These are phyloP conservation scores for Plantago rigida DNA, from an alignment of 305 asterid species.

Conservation along the genomic window DNA sequence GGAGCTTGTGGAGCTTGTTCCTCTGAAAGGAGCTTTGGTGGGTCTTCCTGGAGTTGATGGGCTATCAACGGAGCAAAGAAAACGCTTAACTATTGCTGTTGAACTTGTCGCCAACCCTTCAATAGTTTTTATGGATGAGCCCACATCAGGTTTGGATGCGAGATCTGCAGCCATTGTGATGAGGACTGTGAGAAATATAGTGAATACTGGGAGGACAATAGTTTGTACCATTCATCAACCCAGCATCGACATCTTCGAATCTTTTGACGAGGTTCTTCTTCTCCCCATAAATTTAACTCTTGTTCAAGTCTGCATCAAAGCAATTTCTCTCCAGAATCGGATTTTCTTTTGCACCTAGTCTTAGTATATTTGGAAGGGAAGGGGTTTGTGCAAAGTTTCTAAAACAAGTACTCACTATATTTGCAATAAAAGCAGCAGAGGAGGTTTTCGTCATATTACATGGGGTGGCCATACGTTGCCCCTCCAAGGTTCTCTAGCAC, in stretches of 20 bases:
- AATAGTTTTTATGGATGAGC: constrained; percentile 91
- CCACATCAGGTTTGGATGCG: constrained; percentile 96
- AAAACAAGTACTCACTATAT: too few species aligned
- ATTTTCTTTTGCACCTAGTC: too few species aligned
- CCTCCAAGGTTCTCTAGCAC: too few species aligned
- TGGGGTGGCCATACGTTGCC: too few species aligned
- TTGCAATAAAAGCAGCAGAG: too few species aligned
- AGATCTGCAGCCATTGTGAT: constrained; percentile 96
- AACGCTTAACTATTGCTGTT: constrained; percentile 89
- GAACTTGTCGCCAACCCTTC: constrained; percentile 95
- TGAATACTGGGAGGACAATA: constrained; percentile 89
- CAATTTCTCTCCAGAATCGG: too few species aligned
- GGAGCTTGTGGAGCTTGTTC: constrained; percentile 92
- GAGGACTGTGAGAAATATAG: constrained; percentile 95
- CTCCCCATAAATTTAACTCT: constrained; percentile 8
- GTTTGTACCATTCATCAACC: constrained; percentile 98
- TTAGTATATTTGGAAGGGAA: too few species aligned
- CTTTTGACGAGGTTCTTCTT: constrained; percentile 77
- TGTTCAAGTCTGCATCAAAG: not conserved
- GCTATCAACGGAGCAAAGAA: constrained; percentile 87
- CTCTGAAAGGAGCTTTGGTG: constrained; percentile 76
- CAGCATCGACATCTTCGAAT: constrained; percentile 92
- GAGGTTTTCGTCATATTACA: too few species aligned
- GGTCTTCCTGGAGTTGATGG: constrained; percentile 96
- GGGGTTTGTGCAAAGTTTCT: too few species aligned